These are phyloP conservation scores for Mycena pura DNA, from an alignment of 768 basidiomycete genomes.

Conservation along the genomic window DNA sequence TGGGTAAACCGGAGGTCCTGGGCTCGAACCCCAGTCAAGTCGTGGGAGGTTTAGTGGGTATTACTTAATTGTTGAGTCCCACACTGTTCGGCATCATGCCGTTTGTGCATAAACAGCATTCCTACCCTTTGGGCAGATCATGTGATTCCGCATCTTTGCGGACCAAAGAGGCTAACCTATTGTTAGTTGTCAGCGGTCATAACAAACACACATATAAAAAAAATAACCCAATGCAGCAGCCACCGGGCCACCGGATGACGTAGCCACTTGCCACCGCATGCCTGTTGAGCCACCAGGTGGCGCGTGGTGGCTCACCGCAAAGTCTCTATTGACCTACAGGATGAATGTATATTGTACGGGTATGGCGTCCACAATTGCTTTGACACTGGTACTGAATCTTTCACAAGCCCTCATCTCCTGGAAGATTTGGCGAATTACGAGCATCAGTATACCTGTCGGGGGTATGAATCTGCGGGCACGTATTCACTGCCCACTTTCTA, in stretches of 20 bases:
- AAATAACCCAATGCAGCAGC: background rate
- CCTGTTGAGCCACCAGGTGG: background rate
- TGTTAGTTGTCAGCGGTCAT: too few species aligned
- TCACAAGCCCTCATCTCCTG: background rate
- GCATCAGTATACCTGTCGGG: background rate
- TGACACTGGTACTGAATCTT: background rate
- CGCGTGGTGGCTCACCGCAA: too few species aligned
- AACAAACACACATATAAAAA: too few species aligned
- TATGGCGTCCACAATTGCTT: background rate
- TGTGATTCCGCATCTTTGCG: too few species aligned
- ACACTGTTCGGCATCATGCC: too few species aligned
- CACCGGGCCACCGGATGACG: background rate
- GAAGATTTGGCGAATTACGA: background rate
- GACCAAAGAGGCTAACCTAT: too few species aligned
- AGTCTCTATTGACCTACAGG: background rate
- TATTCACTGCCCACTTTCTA: background rate
- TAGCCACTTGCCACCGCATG: background rate
- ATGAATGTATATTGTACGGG: background rate
- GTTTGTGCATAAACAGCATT: too few species aligned
- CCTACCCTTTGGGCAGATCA: too few species aligned
- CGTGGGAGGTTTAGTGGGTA: too few species aligned
- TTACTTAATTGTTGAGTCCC: too few species aligned
- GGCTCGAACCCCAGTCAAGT: too few species aligned
- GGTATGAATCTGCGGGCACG: background rate
- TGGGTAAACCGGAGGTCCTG: too few species aligned